Evolutionary conservation across 2,329 filamentous ascomycete species (phyloP).

Genomic region (Stagonosporopsis vannaccii): DNA sequence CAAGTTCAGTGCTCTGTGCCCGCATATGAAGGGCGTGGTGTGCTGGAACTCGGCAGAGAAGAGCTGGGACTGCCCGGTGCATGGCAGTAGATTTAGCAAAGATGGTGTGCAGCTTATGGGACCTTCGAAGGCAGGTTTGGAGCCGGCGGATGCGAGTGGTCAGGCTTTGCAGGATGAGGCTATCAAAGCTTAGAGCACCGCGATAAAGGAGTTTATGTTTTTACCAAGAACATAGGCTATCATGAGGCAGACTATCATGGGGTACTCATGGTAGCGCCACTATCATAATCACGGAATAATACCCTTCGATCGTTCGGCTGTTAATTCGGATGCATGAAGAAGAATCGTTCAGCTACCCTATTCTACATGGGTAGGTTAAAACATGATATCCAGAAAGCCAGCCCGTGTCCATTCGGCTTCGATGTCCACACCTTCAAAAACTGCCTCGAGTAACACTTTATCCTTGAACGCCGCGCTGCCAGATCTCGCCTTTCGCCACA

Average conservation of each 20-base stretch:
- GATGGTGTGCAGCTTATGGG: conserved; percentile 54
- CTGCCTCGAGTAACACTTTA: background rate
- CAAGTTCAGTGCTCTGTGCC: conserved; percentile 63
- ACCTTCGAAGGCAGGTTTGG: conserved; percentile 49
- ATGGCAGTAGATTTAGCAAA: conserved; percentile 54
- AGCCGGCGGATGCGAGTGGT: conserved; percentile 40
- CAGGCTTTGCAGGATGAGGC: conserved; percentile 32
- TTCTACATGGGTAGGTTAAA: conserved; percentile 1
- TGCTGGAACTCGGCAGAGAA: conserved; percentile 60
- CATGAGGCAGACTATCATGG: too few relatives aligned
- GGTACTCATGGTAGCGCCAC: too few relatives aligned
- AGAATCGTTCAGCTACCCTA: conserved; percentile 9
- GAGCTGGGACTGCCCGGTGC: conserved; percentile 59
- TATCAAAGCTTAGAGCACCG: conserved; percentile 7
- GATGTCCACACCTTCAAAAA: background rate
- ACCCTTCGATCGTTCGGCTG: background rate
- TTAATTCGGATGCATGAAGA: background rate
- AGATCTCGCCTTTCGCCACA: background rate
- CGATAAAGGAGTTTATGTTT: too few relatives aligned
- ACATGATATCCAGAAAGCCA: conserved; percentile 9
- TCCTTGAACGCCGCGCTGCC: conserved; percentile 14
- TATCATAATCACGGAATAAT: too few relatives aligned
- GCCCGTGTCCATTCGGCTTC: background rate
- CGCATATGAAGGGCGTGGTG: conserved; percentile 63
- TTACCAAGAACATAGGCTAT: too few relatives aligned